Conservation (phyloP, 257 asterid species). For the Nyctanthes arbortristis region DNA sequence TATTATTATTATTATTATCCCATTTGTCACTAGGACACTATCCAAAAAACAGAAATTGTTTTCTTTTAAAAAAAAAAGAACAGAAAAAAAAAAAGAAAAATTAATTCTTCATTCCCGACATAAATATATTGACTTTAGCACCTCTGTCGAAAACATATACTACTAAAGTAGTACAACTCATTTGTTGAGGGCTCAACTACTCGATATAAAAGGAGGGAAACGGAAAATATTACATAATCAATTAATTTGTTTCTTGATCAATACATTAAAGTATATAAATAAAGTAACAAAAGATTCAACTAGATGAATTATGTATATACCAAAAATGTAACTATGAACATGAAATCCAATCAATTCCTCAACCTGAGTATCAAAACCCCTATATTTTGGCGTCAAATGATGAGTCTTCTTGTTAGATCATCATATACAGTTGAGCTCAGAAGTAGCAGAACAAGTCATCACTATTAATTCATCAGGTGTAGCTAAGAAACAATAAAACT, state of each 20-base stretch:
- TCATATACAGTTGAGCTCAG: slow-evolving; percentile 19
- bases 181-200: too few species aligned
- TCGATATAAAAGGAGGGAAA: background rate
- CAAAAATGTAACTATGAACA: background rate
- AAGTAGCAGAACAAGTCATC: background rate
- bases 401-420: slow-evolving; percentile 4
- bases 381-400: background rate
- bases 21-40: too few species aligned
- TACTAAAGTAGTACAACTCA: too few species aligned
- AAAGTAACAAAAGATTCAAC: background rate
- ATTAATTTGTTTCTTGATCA: background rate
- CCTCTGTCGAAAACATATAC: too few species aligned
- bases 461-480: background rate
- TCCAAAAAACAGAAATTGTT: too few species aligned
- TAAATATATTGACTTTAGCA: too few species aligned
- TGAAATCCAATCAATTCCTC: slow-evolving; percentile 17
- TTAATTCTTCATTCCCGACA: too few species aligned
- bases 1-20: too few species aligned
- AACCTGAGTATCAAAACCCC: background rate
- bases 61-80: too few species aligned
- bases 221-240: background rate
- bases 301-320: background rate
- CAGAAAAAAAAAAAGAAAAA: too few species aligned
- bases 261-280: background rate
- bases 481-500: background rate